These are phyloP conservation scores for Byssothecium circinans DNA, from an alignment of 2,329 filamentous ascomycete species.

Conservation along the genomic window DNA sequence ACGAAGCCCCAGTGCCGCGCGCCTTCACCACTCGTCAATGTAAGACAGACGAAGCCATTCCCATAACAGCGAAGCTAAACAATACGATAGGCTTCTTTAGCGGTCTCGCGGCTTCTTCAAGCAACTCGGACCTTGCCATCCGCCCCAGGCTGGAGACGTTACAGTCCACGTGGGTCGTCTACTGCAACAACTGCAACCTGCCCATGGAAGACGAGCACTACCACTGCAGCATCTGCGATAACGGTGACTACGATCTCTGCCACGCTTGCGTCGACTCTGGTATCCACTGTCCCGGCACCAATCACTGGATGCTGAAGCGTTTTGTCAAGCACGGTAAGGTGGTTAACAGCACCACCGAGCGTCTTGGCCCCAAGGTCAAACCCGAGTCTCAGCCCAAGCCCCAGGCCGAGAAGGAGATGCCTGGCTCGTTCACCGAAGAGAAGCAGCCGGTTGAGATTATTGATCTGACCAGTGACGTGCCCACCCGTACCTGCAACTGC, in stretches of 20 bases:
- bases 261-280: slow-evolving; percentile 74
- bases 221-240: slow-evolving; percentile 91
- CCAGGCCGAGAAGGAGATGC: slow-evolving; percentile 43
- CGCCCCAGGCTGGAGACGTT: slow-evolving; percentile 43
- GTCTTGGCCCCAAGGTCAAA: slow-evolving; percentile 66
- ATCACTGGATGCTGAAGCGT: slow-evolving; percentile 95
- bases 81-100: slow-evolving; percentile 30
- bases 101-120: slow-evolving; percentile 30
- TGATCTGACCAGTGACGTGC: slow-evolving; percentile 9
- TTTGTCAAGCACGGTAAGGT: slow-evolving; percentile 76
- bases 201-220: slow-evolving; percentile 82
- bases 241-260: slow-evolving; percentile 94
- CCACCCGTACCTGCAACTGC: slow-evolving; percentile 71
- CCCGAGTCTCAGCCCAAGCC: slow-evolving; percentile 1
- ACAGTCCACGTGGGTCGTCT: slow-evolving; percentile 72
- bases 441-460: slow-evolving; percentile 39
- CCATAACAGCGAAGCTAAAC: slow-evolving; percentile 12
- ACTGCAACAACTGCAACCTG: slow-evolving; percentile 86
- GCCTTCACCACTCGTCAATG: slow-evolving; percentile 42
- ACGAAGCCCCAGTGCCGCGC: slow-evolving; percentile 46
- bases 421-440: slow-evolving; percentile 50
- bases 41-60: slow-evolving; percentile 17
- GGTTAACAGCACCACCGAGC: slow-evolving; percentile 83
- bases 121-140: slow-evolving; percentile 38
- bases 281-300: slow-evolving; percentile 72